Evolutionary conservation across 352 stramenopile genomes (phyloP).

Genomic region (Poterioochromonas sp.): DNA sequence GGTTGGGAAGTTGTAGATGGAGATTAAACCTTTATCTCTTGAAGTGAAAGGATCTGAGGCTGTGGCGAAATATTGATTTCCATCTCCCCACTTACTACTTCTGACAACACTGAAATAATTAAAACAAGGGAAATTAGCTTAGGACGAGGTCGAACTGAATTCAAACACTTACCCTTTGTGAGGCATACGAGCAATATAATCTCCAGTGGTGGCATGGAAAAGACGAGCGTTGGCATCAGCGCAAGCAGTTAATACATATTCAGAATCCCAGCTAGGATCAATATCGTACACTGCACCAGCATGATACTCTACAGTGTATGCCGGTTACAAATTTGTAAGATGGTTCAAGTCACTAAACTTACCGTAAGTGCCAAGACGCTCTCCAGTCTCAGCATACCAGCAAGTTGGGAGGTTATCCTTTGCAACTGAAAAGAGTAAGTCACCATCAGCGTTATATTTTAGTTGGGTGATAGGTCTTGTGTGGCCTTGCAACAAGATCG

Average conservation of each 20-base stretch:
- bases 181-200: conserved; percentile 25
- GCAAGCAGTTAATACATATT: conserved; percentile 84
- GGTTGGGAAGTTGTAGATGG: conserved; percentile 58
- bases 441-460: conserved; percentile 97
- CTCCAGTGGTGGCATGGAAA: conserved; percentile 50
- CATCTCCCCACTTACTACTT: conserved; percentile 59
- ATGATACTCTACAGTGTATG: conserved; percentile 63
- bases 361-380: conserved; percentile 65
- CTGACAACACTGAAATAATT: conserved; percentile 27
- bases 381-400: conserved; percentile 91
- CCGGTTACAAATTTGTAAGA: background rate
- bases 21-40: conserved; percentile 61
- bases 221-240: conserved; percentile 58
- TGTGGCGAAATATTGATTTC: conserved; percentile 60
- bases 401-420: conserved; percentile 90
- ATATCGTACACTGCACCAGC: conserved; percentile 91
- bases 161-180: conserved; percentile 18
- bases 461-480: conserved; percentile 95
- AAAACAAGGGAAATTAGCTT: background rate
- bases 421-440: conserved; percentile 91
- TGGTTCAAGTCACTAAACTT: conserved; percentile 9
- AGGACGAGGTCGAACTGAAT: background rate
- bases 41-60: conserved; percentile 65
- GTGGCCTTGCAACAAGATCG: conserved; percentile 97
- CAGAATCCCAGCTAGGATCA: conserved; percentile 74